Conservation (phyloP, 345 rosid species). For the Angophora floribunda region DNA sequence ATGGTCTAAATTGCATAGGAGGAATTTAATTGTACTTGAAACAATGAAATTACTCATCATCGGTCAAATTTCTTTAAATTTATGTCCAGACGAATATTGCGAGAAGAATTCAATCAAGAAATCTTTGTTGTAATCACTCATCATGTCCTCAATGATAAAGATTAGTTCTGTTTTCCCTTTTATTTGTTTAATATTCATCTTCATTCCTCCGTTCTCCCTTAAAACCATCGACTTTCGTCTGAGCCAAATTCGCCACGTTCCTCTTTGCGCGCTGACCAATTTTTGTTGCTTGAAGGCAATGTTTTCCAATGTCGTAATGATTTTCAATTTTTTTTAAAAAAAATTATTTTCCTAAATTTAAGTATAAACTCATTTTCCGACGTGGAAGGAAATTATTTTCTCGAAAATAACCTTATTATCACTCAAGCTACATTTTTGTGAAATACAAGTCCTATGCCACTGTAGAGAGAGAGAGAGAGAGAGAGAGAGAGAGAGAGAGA, state of each 20-base stretch:
- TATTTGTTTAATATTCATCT: neutral
- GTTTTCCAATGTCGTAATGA: neutral
- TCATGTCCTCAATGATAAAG: neutral
- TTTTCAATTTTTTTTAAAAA: neutral
- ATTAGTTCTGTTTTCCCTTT: neutral
- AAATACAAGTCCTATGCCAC: neutral
- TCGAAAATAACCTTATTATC: neutral
- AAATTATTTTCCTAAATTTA: neutral
- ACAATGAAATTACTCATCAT: neutral
- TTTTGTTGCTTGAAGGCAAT: neutral
- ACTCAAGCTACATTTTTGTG: neutral
- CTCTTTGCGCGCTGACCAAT: neutral
- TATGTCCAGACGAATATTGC: neutral
- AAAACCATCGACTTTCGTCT: neutral
- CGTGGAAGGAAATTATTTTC: too few species aligned
- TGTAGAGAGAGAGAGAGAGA: neutral
- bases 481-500: neutral
- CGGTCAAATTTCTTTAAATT: neutral
- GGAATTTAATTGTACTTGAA: neutral
- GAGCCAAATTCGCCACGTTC: neutral
- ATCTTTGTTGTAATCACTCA: neutral
- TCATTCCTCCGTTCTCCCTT: neutral
- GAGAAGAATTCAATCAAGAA: neutral
- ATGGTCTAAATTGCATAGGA: neutral
- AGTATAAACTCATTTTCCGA: neutral